Evolutionary conservation across 768 basidiomycete genomes (phyloP).

Genomic region (Leccinum fibrillosum): DNA sequence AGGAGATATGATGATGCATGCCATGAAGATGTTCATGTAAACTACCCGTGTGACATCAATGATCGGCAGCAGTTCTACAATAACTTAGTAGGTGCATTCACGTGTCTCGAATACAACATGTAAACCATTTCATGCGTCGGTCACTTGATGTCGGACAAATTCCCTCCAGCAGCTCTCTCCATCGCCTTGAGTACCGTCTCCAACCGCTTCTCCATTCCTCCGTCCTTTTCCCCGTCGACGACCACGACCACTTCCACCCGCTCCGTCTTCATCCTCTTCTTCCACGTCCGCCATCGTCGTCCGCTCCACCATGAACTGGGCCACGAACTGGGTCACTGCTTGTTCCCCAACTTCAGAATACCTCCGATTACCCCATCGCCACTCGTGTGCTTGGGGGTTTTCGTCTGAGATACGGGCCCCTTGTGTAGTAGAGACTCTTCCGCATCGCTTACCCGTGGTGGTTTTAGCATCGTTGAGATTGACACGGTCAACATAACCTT

Average conservation of each 20-base stretch:
- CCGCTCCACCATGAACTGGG: slow-evolving; percentile 59
- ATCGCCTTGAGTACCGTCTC: slow-evolving; percentile 50
- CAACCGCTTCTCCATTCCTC: slow-evolving; percentile 17
- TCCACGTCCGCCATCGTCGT: slow-evolving; percentile 11
- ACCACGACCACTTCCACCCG: not conserved
- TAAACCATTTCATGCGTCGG: not conserved
- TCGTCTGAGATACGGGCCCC: slow-evolving; percentile 1
- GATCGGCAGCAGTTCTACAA: too few relatives aligned
- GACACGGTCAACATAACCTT: slow-evolving; percentile 29
- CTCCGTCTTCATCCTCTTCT: slow-evolving; percentile 17
- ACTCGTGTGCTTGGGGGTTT: slow-evolving; percentile 47
- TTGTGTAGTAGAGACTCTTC: too few relatives aligned
- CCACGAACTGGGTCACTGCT: slow-evolving; percentile 70
- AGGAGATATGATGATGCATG: too few relatives aligned
- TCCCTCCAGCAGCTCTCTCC: slow-evolving; percentile 62
- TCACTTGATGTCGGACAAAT: slow-evolving; percentile 39
- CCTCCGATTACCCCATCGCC: slow-evolving; percentile 85
- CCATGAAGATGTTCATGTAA: too few relatives aligned
- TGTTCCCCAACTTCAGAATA: slow-evolving; percentile 81
- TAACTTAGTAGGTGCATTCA: too few relatives aligned
- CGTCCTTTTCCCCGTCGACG: slow-evolving; percentile 7
- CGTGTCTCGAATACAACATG: not conserved
- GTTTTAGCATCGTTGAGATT: too few relatives aligned
- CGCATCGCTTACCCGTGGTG: too few relatives aligned
- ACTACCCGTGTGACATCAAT: too few relatives aligned